These are phyloP conservation scores for Globisporangium iwayamae DNA, from an alignment of 352 stramenopile genomes.

Conservation along the genomic window DNA sequence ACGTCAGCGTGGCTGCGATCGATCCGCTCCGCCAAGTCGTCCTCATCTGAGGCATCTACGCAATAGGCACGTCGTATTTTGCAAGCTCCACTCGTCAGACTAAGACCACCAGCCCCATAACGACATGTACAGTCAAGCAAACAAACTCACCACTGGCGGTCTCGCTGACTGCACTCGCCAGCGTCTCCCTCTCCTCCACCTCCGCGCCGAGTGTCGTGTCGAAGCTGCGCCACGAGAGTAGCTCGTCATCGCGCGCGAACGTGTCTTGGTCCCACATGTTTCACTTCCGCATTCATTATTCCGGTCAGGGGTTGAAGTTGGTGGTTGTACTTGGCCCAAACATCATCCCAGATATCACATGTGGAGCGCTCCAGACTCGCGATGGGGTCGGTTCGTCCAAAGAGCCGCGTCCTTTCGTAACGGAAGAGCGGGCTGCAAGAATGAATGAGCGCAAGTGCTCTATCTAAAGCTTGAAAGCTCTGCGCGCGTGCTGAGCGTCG, in stretches of 20 bases:
- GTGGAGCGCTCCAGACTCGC: neutral
- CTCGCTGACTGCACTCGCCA: slow-evolving; percentile 13
- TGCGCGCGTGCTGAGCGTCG: neutral
- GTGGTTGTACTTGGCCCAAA: neutral
- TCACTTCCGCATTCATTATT: neutral
- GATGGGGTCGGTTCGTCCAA: neutral
- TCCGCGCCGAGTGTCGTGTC: slow-evolving; percentile 22
- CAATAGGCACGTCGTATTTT: neutral
- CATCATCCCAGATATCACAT: neutral
- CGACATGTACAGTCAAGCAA: neutral
- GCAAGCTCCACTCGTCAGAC: neutral
- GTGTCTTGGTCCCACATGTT: slow-evolving; percentile 14
- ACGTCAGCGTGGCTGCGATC: slow-evolving; percentile 10
- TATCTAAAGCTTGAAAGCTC: no score
- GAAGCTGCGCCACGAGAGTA: slow-evolving; percentile 40
- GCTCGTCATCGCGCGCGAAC: slow-evolving; percentile 26
- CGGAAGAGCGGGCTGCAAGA: neutral
- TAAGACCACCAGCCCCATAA: neutral
- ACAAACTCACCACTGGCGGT: slow-evolving; percentile 12
- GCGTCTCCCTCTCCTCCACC: neutral
- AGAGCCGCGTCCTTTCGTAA: slow-evolving; percentile 10
- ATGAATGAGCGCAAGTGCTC: neutral
- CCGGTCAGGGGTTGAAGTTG: slow-evolving; percentile 2
- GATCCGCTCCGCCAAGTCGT: slow-evolving; percentile 24
- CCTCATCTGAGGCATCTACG: slow-evolving; percentile 24